Evolutionary conservation across 805 yeast species (phyloP).

Genomic region (Candida dajiaensis): DNA sequence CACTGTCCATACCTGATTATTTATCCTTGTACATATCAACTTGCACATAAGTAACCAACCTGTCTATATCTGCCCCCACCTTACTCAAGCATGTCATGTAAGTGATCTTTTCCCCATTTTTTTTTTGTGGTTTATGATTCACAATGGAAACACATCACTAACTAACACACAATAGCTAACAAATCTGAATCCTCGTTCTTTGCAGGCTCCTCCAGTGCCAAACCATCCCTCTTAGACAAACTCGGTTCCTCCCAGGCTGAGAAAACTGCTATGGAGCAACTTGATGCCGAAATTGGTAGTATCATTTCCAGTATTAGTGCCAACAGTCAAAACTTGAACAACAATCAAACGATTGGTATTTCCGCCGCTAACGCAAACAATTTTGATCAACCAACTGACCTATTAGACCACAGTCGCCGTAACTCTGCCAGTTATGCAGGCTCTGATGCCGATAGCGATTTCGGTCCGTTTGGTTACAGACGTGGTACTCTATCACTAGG

Average conservation of each 20-base stretch:
- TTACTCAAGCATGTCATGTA: neutral
- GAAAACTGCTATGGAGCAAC: slow-evolving; percentile 11
- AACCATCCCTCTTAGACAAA: slow-evolving; percentile 2
- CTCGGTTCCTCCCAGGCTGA: slow-evolving; percentile 11
- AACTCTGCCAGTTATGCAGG: slow-evolving; percentile 29
- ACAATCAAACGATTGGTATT: slow-evolving; percentile 5
- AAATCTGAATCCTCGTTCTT: neutral
- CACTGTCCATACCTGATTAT: neutral
- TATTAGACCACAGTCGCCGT: slow-evolving; percentile 24
- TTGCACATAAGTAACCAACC: neutral
- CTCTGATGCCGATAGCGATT: slow-evolving; percentile 36
- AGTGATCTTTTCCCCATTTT: neutral
- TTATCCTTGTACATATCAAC: neutral
- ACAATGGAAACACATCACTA: neutral
- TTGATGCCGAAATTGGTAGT: slow-evolving; percentile 25
- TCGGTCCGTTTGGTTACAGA: slow-evolving; percentile 38
- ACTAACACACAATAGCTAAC: neutral
- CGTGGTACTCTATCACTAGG: slow-evolving; percentile 42
- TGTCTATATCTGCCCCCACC: neutral
- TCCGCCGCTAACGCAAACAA: slow-evolving; percentile 7
- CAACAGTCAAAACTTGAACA: slow-evolving; percentile 14
- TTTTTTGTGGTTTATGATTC: neutral
- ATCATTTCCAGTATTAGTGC: slow-evolving; percentile 27
- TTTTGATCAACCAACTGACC: slow-evolving; percentile 8
- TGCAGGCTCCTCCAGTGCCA: neutral